Base-by-base conservation (phyloP, 139 green algal genomes). In the Penium margaritaceum region DNA sequence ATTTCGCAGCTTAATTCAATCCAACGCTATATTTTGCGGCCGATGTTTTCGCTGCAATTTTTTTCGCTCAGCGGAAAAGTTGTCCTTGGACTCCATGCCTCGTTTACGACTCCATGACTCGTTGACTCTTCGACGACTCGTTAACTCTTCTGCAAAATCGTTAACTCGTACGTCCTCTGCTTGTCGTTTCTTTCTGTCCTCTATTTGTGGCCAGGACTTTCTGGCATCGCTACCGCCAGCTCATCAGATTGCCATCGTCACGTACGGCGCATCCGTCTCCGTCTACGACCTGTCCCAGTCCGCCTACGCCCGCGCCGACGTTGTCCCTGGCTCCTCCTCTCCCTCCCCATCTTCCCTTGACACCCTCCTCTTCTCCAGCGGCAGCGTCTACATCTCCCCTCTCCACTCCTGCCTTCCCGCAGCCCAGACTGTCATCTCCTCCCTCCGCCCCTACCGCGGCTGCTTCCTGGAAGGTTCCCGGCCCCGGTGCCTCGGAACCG, bases 281-380 rank as follows among this genome's bases (percentile, higher is more conserved):
- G 77, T 80, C 24, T 84, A 84, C 53, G 78, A 84, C 43, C 47
- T 84, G 4, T 29, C 27, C 5, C 21, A 67, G 15, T 38, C 66
- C 2, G 76, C 68, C 2, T 41, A 69, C 15, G 78, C 66, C 6
- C 14, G 34, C 27, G 78, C 78, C 24, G 78, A 84, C 6, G 68
- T 84, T 5, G 29, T 84, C 9, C 55, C 78, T 4, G 44, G 64
- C 38, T 19, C 34, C 35, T 37, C 15, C 12, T 19, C 75, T 29
- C 76, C 60, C 3, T 62, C 29, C 33, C 3, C n/a, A 3, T 44
- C 29, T 33, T 35, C 35, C 21, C 55, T 76, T 4, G 78, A 69
- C 36, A 24, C 65, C 4, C 54, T 83, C 5, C 34, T 84, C 27
- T 73, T 73, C 41, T 75, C 33, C 38, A 72, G 29, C 5, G 74